Evolutionary conservation across 176 grass and related monocot species (phyloP), one percentile per base, ranked within the genome.

Genomic region (Juncus inflexus): DNA sequence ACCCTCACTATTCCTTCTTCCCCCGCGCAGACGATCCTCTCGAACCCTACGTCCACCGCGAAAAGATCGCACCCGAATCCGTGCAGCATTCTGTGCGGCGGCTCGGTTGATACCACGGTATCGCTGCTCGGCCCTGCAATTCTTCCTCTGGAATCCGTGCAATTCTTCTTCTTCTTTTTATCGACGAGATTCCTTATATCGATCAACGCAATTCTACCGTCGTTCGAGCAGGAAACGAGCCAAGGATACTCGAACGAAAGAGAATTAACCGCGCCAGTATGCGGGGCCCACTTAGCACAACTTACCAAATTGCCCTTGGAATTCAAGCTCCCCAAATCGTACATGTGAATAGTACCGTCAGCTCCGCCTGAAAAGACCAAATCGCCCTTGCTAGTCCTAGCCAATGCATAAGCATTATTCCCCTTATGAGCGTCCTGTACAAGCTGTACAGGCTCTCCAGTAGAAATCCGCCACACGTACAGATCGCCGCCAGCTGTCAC

Each of bases 241-340:
- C 92, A 97, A 41, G 87, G 92, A 73, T 91, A 91, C 84, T 97
- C 92, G 74, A 91, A 91, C 50, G 87, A 80, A 16, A 97, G 84
- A 65, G 85, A 86, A 70, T 89, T 78, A 81, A 97, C 84, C 40
- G 87, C 80, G 3, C 82, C 82, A 1, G 77, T 77, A 59, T 97
- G 92, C 60, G 92, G 85, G 50, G 90, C 70, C 92, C 92, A 97
- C 76, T 83, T 97, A 14, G 80, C 84, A 62, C 75, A 61, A 54
- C 86, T 83, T 42, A 88, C 80, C 55, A 89, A 88, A 69, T 86
- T 80, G 19, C 79, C 84, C 52, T 76, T 69, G 58, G 75, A 73
- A 56, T 65, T 81, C 56, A 75, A 40, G 0, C 71, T 45, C 15
- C 43, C 70, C 36, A 94, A 8, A 50, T 79, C 49, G 19, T 81